Base-by-base conservation (phyloP, 2,329 filamentous ascomycete genomes). In the Dendryphion nanum region DNA sequence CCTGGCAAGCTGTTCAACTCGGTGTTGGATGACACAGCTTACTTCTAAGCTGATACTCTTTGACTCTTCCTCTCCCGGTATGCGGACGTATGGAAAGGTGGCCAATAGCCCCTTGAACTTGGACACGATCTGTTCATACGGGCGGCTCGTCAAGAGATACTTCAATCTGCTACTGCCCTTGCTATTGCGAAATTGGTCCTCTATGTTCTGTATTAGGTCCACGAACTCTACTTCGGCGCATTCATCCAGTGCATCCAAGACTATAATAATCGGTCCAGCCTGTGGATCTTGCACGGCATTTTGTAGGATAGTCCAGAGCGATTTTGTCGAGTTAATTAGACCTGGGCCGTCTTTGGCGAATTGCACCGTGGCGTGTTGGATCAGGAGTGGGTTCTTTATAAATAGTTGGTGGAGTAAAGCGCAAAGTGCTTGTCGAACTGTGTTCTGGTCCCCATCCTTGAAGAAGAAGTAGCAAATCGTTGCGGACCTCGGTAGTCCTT, bases 231-330 rank as follows among this genome's bases (percentile, higher is more conserved):
- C 21, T 14, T 29, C 28, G 16, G 49, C 30, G 42, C 59, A 67
- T 47, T 67, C 59, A 30, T 67, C 61, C 1, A 65, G 35, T 10
- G 59, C 61, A 45, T 67, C 61, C 2, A 66, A 30, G 5, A 66
- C 19, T 29, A 53, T 62, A 10, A 61, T 34, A 18, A 53, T 29
- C 14, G 44, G 31, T 12, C 42, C 42, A 21, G 40, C 42, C 13
- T 26, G 23, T 30, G 28, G 8, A 35, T 48, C 37, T 13, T 6
- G 16, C 10, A 30, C 35, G n/a, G 31, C 30, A 8, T n/a, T 20
- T 10, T 23, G 19, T 6, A 48, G n/a, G 12, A 38, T 37, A 4
- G 13, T n/a, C 42, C 45, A 48, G 1, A 48, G 29, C 3, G 33
- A 17, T 13, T 21, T 19, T 13, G 39, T 33, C 8, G 8, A n/a